Evolutionary conservation across 2,329 filamentous ascomycete species (phyloP).

Genomic region (Fusarium duplospermum): DNA sequence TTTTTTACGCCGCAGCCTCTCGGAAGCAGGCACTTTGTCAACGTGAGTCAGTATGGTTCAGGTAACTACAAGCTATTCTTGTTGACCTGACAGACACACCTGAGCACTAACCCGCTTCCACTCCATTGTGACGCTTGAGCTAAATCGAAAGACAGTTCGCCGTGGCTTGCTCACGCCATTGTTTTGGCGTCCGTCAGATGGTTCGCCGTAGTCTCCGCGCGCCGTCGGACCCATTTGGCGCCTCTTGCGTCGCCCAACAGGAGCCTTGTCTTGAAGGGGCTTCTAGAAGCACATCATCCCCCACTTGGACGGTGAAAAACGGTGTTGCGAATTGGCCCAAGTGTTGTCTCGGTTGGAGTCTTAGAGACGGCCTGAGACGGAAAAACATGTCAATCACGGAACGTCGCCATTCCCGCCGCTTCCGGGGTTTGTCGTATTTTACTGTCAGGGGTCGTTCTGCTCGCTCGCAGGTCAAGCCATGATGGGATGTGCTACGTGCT

Average conservation of each 20-base stretch:
- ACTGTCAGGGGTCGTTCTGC: background rate
- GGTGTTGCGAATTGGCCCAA: background rate
- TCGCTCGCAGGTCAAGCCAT: background rate
- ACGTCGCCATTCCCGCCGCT: constrained; percentile 4
- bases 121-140: background rate
- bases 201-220: constrained; percentile 1
- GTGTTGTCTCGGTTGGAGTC: background rate
- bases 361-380: background rate
- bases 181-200: background rate
- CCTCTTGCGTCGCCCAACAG: constrained; percentile 4
- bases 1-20: background rate
- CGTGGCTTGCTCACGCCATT: constrained; percentile 27
- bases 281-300: background rate
- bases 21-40: background rate
- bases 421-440: constrained; percentile 9
- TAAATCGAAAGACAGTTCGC: background rate
- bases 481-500: constrained; percentile 3
- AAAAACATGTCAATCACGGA: constrained; percentile 7
- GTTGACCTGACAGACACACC: background rate
- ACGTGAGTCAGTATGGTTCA: background rate
- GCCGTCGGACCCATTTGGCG: constrained; percentile 1
- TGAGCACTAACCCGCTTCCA: background rate
- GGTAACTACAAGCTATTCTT: background rate
- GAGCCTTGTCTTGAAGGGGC: background rate
- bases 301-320: background rate